A percentile compares a stretch with the other conserved stretches of the same genome.
Evolutionary conservation across 352 stramenopile genomes (phyloP).

Genomic region (Globisporangium abappressorium): DNA sequence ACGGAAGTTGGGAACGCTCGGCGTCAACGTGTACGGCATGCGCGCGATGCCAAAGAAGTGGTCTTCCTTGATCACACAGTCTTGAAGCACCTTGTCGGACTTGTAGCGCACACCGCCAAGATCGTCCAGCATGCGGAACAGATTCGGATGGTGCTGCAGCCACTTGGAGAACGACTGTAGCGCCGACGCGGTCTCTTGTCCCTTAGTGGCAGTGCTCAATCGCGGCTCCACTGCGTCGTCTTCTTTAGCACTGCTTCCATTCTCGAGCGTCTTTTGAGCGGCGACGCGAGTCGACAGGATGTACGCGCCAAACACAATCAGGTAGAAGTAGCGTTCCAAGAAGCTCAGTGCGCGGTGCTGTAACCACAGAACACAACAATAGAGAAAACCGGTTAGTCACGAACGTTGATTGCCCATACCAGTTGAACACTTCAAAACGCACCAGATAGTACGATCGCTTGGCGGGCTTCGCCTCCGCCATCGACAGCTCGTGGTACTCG

Average conservation of each 20-base stretch:
- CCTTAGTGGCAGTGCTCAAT: constrained; percentile 17
- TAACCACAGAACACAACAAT: not conserved
- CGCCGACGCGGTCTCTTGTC: constrained; percentile 19
- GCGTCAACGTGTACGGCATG: constrained; percentile 61
- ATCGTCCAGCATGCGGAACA: constrained; percentile 77
- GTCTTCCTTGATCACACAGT: constrained; percentile 87
- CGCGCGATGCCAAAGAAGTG: constrained; percentile 83
- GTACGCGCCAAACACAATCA: constrained; percentile 87
- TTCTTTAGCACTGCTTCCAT: constrained; percentile 7
- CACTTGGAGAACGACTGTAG: constrained; percentile 76
- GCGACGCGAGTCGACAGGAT: constrained; percentile 38
- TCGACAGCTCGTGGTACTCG: constrained; percentile 73
- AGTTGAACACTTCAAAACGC: not conserved
- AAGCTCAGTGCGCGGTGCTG: constrained; percentile 85
- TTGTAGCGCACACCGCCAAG: constrained; percentile 78
- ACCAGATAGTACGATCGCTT: constrained; percentile 82
- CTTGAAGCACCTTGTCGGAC: constrained; percentile 75
- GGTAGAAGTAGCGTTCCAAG: constrained; percentile 86
- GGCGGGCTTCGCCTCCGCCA: constrained; percentile 67
- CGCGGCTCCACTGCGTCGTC: constrained; percentile 20
- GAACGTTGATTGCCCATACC: not conserved
- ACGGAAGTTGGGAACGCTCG: constrained; percentile 85
- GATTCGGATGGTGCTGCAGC: constrained; percentile 64
- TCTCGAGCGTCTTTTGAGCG: constrained; percentile 15
- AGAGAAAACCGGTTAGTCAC: not conserved